Base-by-base conservation (phyloP, 2,329 filamentous ascomycete genomes). In the Aureobasidium sp. region DNA sequence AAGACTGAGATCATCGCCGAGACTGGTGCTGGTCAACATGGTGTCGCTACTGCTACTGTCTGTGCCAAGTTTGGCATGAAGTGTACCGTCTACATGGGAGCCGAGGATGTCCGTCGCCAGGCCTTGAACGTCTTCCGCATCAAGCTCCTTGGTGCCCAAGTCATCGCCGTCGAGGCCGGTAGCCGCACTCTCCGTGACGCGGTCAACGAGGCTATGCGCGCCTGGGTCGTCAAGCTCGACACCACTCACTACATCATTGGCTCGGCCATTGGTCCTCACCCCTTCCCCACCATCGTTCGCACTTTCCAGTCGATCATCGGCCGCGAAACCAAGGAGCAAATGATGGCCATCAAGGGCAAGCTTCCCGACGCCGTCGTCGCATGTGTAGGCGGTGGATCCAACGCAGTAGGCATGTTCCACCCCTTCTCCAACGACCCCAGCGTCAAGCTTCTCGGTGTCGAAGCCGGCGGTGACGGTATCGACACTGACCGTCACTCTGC, bases 171-270 rank as follows among this genome's bases (percentile, higher is more conserved):
- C 49, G 91, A 97, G 73, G 90, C 92, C 50, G 94, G 94, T 60
- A 91, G 88, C 69, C 85, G 86, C 69, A 81, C 79, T 3, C 75
- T 81, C 5, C 76, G 80, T 60, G 79, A 82, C 65, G 79, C 93
- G 3, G 93, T 97, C 77, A 97, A 97, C 78, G 93, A 99, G 77
- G 92, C 94, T 22, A 79, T 99, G 71, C 89, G 94, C 49, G 87
- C 90, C 65, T 99, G 94, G 94, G 92, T 99, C 19, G 89, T 92
- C 62, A 84, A 92, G 68, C 88, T 99, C 17, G 87, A 92, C 69
- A 95, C 90, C 19, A 97, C 94, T 0, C 94, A 99, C 81, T 99
- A 97, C 80, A 94, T 97, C 70, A 96, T 99, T 69, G 94, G 94
- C 62, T 97, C 91, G 17, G 94, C 94, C 48, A 99, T 99, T 69